Conservation (phyloP, 2,329 filamentous ascomycete genomes). For the Fusarium palustre region DNA sequence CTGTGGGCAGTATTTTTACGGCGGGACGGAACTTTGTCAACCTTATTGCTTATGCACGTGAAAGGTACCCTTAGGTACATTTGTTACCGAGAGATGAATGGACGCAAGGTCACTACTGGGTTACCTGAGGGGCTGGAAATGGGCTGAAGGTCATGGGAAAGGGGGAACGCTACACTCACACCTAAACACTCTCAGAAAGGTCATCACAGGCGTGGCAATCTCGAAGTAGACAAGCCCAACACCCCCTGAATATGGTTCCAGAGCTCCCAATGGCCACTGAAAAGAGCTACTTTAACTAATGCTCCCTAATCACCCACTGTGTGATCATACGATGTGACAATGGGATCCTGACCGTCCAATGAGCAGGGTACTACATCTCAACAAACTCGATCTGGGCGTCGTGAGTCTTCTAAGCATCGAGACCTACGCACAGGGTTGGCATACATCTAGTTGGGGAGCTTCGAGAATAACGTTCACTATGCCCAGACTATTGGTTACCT, state of each 20-base stretch:
- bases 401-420: background rate
- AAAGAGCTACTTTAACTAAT: background rate
- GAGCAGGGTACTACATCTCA: background rate
- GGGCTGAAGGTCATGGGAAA: background rate
- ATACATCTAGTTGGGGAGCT: background rate
- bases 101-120: no score
- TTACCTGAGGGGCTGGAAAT: no score
- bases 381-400: accelerated
- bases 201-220: background rate
- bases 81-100: background rate
- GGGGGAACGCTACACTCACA: background rate
- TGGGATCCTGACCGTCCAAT: background rate
- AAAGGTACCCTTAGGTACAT: background rate
- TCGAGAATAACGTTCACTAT: background rate
- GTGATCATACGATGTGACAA: background rate
- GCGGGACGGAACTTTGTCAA: background rate
- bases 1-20: background rate
- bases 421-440: accelerated
- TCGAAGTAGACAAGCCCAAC: background rate
- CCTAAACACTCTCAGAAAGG: background rate
- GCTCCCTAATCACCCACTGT: accelerated
- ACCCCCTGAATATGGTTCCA: accelerated
- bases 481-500: background rate
- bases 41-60: background rate
- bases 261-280: no score